Conservation (phyloP, 176 grass and related monocot species). For the Tillandsia leiboldiana region DNA sequence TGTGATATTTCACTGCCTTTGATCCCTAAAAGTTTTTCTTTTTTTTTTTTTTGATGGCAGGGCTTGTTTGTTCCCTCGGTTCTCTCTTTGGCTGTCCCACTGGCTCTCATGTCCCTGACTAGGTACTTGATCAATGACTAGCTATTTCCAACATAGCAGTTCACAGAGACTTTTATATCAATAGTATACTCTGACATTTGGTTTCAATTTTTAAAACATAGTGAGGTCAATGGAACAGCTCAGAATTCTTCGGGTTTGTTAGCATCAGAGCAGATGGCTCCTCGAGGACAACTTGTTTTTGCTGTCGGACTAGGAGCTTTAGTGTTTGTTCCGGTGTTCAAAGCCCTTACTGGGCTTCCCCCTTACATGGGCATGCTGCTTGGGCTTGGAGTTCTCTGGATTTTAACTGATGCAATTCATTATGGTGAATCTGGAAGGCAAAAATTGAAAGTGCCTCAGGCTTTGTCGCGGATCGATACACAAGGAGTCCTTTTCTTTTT, state of each 20-base stretch:
- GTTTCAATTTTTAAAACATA: conserved; percentile 25
- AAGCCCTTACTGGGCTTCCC: conserved; percentile 76
- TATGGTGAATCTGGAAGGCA: conserved; percentile 72
- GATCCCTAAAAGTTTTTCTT: neutral
- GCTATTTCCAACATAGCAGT: conserved; percentile 3
- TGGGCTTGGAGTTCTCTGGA: conserved; percentile 86
- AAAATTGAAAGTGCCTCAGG: conserved; percentile 88
- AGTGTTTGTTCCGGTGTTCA: conserved; percentile 81
- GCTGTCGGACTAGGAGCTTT: conserved; percentile 70
- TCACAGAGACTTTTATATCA: conserved; percentile 8
- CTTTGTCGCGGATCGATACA: conserved; percentile 79
- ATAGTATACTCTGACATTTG: conserved; percentile 1
- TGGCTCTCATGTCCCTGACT: conserved; percentile 76
- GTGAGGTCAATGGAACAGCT: conserved; percentile 66
- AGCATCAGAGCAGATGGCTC: conserved; percentile 89
- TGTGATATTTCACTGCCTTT: neutral
- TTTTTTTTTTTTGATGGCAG: conserved; percentile 35
- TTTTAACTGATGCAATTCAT: conserved; percentile 90
- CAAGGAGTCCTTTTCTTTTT: conserved; percentile 94
- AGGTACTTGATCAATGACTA: conserved; percentile 47
- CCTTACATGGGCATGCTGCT: conserved; percentile 88
- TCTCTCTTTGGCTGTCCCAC: conserved; percentile 63
- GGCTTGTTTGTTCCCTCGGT: conserved; percentile 74
- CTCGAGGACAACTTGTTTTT: conserved; percentile 82
- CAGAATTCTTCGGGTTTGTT: conserved; percentile 41